Evolutionary conservation across 306 rosid genomes (phyloP), one percentile per base, ranked within the genome.

Genomic region (Coriaria nepalensis): DNA sequence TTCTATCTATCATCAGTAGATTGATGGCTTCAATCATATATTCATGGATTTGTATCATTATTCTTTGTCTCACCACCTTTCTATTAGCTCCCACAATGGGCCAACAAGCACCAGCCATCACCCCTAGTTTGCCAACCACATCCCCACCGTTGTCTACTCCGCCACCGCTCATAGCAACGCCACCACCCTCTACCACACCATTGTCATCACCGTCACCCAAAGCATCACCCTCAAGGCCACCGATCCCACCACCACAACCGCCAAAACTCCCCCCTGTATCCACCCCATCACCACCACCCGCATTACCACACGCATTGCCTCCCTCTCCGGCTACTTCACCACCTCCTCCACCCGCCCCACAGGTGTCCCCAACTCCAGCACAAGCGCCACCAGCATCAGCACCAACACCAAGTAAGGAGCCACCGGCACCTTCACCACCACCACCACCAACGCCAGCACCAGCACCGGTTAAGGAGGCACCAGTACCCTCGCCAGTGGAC

Each of bases 351-450:
- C 68, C 78, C 12, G 60, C 94, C 53, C 86, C 93, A 4, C 59
- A 40, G 50, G 65, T 68, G 45, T 61, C 94, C 9, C 96, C 96
- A 37, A 29, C 90, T 37, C 93, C 95, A 8, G 73, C 14, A 7
- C 57, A 67, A 56, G 53, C 78, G 52, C 78, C 94, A 44, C 79
- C 79, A 5, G 75, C 77, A 6, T 75, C 75, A 14, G 81, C 83
- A 38, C 94, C 94, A 10, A 57, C 83, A 12, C 87, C 87, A 9
- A 33, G 64, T n/a, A 73, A 68, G 49, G 54, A 32, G 49, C 66
- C 79, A 10, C 87, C 87, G 12, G 55, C 71, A 12, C 81, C 85
- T 7, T 12, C 77, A 9, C 83, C 90, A 37, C 61, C 70, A 45
- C 43, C 92, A 37, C 76, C 84, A 11, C 49, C 72, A 56, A 62